phyloP scores from a whole-genome alignment of 2,329 filamentous ascomycete species.

The Penicillium sclerotiorum region DNA sequence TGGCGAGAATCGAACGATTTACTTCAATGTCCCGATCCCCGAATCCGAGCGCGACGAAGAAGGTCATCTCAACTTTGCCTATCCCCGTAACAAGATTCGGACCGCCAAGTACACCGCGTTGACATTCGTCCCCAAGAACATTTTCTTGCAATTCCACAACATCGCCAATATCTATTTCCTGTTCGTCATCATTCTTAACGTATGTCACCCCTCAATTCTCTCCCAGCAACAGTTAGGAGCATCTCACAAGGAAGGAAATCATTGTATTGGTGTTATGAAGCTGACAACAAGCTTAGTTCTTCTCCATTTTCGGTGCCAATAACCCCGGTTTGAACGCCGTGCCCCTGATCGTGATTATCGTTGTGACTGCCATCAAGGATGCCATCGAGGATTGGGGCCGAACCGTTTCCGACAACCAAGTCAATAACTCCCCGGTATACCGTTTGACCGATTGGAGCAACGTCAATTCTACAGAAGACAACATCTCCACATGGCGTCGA shows the following conservation, averaged over 20 bases:
- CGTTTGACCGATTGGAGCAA: conserved; percentile 86
- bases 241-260: no score
- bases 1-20: conserved; percentile 56
- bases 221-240: no score
- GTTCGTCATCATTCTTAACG: conserved; percentile 90
- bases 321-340: conserved; percentile 90
- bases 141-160: conserved; percentile 98
- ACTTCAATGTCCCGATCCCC: conserved; percentile 84
- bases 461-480: conserved; percentile 87
- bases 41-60: conserved; percentile 75
- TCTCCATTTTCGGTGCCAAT: conserved; percentile 89
- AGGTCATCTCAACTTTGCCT: conserved; percentile 70
- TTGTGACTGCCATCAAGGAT: conserved; percentile 89
- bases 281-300: conserved; percentile 64
- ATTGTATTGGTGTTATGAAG: no score
- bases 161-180: conserved; percentile 98
- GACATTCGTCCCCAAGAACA: conserved; percentile 93
- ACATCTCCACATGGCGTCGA: conserved; percentile 80
- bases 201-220: conserved; percentile 65
- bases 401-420: conserved; percentile 85
- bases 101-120: conserved; percentile 97
- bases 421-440: conserved; percentile 96
- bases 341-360: conserved; percentile 88
- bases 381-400: conserved; percentile 93
- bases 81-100: conserved; percentile 91